phyloP scores from a whole-genome alignment of 2,329 filamentous ascomycete genomes.

The Hirsutella thompsonii region DNA sequence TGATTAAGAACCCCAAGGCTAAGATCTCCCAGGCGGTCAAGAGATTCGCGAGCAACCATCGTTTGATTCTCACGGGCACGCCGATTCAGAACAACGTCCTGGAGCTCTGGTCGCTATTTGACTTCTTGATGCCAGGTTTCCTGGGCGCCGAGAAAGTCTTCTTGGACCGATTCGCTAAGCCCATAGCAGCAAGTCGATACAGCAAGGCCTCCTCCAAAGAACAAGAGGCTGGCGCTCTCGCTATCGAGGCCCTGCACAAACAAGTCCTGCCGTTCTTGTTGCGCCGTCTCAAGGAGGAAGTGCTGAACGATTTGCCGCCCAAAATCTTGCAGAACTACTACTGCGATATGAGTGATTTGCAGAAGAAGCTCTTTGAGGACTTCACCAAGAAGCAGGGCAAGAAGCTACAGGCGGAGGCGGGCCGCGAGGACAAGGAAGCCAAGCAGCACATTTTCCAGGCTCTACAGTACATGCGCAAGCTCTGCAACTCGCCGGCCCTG shows the following conservation, averaged over 20 bases:
- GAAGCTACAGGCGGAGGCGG: constrained; percentile 72
- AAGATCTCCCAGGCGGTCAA: constrained; percentile 94
- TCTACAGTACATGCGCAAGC: constrained; percentile 96
- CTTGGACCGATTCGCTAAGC: constrained; percentile 86
- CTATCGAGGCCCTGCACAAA: constrained; percentile 96
- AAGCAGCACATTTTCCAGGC: constrained; percentile 99
- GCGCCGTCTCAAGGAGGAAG: constrained; percentile 92
- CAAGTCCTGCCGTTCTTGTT: constrained; percentile 94
- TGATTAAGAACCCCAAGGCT: constrained; percentile 97
- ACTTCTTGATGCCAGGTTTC: constrained; percentile 98
- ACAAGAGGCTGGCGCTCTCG: constrained; percentile 89
- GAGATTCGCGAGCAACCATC: constrained; percentile 77
- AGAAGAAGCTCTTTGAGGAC: constrained; percentile 91
- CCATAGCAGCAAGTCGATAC: constrained; percentile 86
- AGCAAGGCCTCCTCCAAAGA: constrained; percentile 97
- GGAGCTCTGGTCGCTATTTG: constrained; percentile 94
- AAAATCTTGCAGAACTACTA: constrained; percentile 99
- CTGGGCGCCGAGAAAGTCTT: constrained; percentile 92
- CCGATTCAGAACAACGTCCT: constrained; percentile 97
- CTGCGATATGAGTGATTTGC: constrained; percentile 89
- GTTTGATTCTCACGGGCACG: constrained; percentile 89
- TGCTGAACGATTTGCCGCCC: constrained; percentile 86
- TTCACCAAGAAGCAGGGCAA: constrained; percentile 91
- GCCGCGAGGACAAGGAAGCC: constrained; percentile 75
- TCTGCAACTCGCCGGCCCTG: constrained; percentile 93